Base-by-base conservation (phyloP, 1,139 yeast species). In the Candida sanyaensis region DNA sequence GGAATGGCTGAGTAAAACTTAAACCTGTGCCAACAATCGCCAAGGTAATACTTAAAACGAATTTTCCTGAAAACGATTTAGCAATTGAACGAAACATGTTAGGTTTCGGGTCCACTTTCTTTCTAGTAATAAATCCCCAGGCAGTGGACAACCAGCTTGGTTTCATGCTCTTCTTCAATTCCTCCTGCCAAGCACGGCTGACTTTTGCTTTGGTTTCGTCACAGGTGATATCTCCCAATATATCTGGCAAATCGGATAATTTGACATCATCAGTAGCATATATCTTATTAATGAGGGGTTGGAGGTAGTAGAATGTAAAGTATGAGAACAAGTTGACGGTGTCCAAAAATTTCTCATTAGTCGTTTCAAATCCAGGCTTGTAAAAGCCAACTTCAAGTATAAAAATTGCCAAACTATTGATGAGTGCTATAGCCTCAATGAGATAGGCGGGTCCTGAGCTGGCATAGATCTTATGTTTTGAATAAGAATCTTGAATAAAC, bases 351-450 rank as follows among this genome's bases (percentile, higher is more conserved):
- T 52, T 47, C 45, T 63, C 65, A 72, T 75, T 68, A 26, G 55
- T 68, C 48, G 63, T 69, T 50, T 79, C 81, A 5, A 61, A 59
- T 5, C 78, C 72, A 4, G 86, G 84, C 11, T 59, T 52, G 55
- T 73, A 83, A 37, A 57, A 59, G 26, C 55, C 56, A 5, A 65
- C 53, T 52, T 80, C 80, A 29, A 80, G 62, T 1, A 64, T 28
- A 24, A 74, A 67, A n/a, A 80, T 62, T 1, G 59, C 50, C 0
- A 65, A 5, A 2, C 78, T 59, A 50, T 73, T 74, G 13, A 64
- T 37, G 1, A 61, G 46, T 8, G 56, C 31, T 2, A 56, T 43
- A 2, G 59, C 43, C 47, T 65, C 71, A 43, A 64, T 34, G 24
- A 58, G 54, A 37, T 51, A 53, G 9, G 55, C 47, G 17, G 60